Evolutionary conservation across 2,329 filamentous ascomycete species (phyloP).

Genomic region (Penicillium sp.): DNA sequence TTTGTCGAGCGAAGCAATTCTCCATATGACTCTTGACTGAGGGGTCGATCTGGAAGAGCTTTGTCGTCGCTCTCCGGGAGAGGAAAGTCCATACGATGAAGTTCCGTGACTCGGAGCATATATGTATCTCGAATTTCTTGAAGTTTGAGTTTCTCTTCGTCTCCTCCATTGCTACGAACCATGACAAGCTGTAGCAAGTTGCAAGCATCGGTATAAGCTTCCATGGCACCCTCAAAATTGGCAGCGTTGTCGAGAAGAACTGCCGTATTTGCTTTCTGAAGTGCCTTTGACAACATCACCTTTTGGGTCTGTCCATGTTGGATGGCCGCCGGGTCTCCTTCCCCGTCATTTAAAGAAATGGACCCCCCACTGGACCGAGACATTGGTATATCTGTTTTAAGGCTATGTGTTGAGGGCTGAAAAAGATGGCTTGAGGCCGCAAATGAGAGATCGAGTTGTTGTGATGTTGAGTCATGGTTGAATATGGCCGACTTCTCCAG

Average conservation of each 20-base stretch:
- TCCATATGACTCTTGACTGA: conserved; percentile 56
- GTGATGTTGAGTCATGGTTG: conserved; percentile 9
- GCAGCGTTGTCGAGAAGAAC: conserved; percentile 94
- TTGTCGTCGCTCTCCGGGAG: conserved; percentile 61
- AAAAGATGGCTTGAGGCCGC: conserved; percentile 20
- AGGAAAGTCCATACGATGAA: conserved; percentile 64
- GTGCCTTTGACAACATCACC: conserved; percentile 90
- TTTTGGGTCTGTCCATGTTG: conserved; percentile 70
- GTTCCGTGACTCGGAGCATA: conserved; percentile 80
- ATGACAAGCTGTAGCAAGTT: conserved; percentile 84
- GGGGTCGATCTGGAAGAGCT: conserved; percentile 68
- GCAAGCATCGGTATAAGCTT: conserved; percentile 90
- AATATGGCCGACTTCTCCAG: conserved; percentile 21
- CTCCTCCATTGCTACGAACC: conserved; percentile 74
- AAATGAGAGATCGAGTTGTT: conserved; percentile 28
- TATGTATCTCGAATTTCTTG: conserved; percentile 93
- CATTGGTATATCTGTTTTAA: conserved; percentile 10
- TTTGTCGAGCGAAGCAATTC: conserved; percentile 40
- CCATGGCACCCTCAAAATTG: conserved; percentile 86
- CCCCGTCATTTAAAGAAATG: conserved; percentile 24
- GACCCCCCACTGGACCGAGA: conserved; percentile 28
- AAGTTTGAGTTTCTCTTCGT: conserved; percentile 78
- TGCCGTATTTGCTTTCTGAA: conserved; percentile 93
- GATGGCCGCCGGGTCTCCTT: conserved; percentile 31
- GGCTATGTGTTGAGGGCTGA: conserved; percentile 11